A percentile compares a stretch with the other conserved stretches of the same genome.
These are phyloP conservation scores for Phytophthora meadii DNA, from an alignment of 352 stramenopile species.

Conservation along the genomic window DNA sequence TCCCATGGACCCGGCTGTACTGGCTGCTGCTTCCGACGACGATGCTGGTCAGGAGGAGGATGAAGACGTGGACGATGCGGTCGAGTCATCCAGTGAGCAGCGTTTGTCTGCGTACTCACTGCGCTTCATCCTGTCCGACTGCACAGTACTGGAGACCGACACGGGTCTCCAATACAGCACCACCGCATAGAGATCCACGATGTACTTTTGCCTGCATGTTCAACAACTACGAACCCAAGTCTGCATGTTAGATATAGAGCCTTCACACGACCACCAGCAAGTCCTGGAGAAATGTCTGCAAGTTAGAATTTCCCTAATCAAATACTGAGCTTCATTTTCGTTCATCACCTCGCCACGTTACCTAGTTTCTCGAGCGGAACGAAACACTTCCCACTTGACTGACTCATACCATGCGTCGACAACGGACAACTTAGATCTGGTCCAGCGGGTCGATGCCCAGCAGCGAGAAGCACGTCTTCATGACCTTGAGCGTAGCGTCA, in stretches of 20 bases:
- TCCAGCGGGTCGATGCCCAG: slow-evolving; percentile 94
- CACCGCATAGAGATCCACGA: slow-evolving; percentile 33
- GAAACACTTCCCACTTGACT: slow-evolving; percentile 14
- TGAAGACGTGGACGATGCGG: slow-evolving; percentile 50
- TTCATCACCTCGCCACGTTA: slow-evolving; percentile 18
- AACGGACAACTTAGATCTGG: slow-evolving; percentile 87
- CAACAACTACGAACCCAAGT: slow-evolving; percentile 28
- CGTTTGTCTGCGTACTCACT: slow-evolving; percentile 80
- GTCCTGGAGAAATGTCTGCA: slow-evolving; percentile 35
- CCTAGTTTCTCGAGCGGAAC: slow-evolving; percentile 20
- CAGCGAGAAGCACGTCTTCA: slow-evolving; percentile 94
- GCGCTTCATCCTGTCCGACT: slow-evolving; percentile 82
- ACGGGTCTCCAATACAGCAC: slow-evolving; percentile 64
- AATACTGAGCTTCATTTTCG: slow-evolving; percentile 50
- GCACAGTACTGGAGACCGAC: slow-evolving; percentile 74
- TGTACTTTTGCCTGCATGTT: slow-evolving; percentile 41
- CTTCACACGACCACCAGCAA: slow-evolving; percentile 30
- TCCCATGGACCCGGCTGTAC: slow-evolving; percentile 59
- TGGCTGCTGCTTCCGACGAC: slow-evolving; percentile 58
- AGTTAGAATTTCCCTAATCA: slow-evolving; percentile 46
- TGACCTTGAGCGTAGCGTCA: slow-evolving; percentile 94
- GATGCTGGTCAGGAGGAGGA: slow-evolving; percentile 59
- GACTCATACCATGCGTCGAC: slow-evolving; percentile 4
- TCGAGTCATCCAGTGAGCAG: slow-evolving; percentile 26
- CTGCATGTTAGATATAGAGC: slow-evolving; percentile 38